These are phyloP conservation scores for Dactylellina haptotyla DNA, from an alignment of 2,329 filamentous ascomycete species.

Conservation along the genomic window DNA sequence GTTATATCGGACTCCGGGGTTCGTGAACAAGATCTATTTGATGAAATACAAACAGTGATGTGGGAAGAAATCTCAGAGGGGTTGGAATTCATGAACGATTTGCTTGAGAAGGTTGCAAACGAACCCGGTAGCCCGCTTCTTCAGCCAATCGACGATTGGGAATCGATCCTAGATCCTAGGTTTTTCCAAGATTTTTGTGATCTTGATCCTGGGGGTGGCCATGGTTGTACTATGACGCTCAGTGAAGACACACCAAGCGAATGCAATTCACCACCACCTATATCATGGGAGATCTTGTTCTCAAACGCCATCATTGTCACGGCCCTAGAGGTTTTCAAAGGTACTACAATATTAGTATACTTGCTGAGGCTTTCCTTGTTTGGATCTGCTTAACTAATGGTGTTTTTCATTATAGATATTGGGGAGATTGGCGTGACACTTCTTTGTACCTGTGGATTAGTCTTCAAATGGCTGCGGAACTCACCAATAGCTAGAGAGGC, in stretches of 20 bases:
- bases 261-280: background rate
- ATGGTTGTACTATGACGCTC: background rate
- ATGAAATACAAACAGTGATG: constrained; percentile 6
- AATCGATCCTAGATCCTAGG: background rate
- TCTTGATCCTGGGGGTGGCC: background rate
- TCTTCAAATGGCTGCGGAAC: background rate
- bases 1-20: background rate
- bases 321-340: background rate
- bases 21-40: constrained; percentile 6
- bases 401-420: background rate
- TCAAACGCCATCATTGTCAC: background rate
- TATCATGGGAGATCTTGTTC: background rate
- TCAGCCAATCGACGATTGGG: background rate
- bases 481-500: background rate
- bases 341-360: background rate
- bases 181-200: background rate
- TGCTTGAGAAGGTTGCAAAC: background rate
- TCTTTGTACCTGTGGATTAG: background rate
- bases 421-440: background rate
- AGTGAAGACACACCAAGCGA: background rate
- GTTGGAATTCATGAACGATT: background rate
- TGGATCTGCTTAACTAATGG: background rate
- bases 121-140: background rate
- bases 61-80: constrained; percentile 1
- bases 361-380: background rate